Evolutionary conservation across 768 basidiomycete genomes (phyloP).

Genomic region (Termitomyces sp.): DNA sequence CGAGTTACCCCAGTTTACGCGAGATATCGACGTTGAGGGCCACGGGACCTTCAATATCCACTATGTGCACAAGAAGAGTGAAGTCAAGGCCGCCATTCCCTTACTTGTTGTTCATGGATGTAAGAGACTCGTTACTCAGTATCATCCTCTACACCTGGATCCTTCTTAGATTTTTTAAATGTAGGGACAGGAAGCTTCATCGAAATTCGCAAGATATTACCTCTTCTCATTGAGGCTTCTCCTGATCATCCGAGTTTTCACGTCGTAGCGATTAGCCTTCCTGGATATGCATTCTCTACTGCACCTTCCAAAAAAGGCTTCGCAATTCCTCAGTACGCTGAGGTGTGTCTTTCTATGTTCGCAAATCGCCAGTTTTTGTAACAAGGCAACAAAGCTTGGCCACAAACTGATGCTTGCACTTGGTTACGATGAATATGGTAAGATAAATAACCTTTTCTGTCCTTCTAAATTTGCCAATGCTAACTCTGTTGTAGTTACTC

Average conservation of each 20-base stretch:
- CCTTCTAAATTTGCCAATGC: not conserved
- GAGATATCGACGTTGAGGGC: conserved; percentile 44
- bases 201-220: conserved; percentile 56
- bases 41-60: conserved; percentile 46
- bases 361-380: not conserved
- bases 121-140: conserved; percentile 19
- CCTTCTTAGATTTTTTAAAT: not conserved
- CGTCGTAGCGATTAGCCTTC: conserved; percentile 56
- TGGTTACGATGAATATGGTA: conserved; percentile 46
- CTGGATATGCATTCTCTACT: conserved; percentile 62
- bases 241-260: conserved; percentile 56
- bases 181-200: conserved; percentile 62
- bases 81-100: conserved; percentile 38
- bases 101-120: conserved; percentile 51
- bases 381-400: conserved; percentile 25
- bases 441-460: not conserved
- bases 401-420: conserved; percentile 46
- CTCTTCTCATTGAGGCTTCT: conserved; percentile 42
- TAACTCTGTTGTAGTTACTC: conserved; percentile 30
- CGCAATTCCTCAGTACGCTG: conserved; percentile 44
- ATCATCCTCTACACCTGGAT: not conserved
- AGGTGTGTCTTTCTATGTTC: conserved; percentile 30
- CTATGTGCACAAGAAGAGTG: conserved; percentile 55
- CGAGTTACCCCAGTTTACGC: conserved; percentile 53
- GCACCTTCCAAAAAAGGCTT: conserved; percentile 54